A percentile compares a stretch with the other conserved stretches of the same genome.
Evolutionary conservation across 495 filamentous ascomycete genomes (phyloP).

Genomic region (Aspergillus bertholletiae): DNA sequence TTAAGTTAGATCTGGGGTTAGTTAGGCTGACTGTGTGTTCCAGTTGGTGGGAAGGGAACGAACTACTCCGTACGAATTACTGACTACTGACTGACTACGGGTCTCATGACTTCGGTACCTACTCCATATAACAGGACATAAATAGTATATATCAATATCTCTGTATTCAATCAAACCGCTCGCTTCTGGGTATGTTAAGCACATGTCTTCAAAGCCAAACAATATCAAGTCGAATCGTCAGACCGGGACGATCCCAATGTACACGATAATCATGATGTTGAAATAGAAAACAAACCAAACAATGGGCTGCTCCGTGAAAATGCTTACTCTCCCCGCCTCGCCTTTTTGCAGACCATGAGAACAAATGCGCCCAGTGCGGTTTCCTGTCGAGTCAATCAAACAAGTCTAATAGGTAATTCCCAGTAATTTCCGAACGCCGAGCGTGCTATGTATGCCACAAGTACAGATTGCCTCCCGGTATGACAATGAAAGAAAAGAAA

Average conservation of each 20-base stretch:
- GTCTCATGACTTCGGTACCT: background rate
- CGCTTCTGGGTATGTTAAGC: conserved; percentile 24
- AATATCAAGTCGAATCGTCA: conserved; percentile 19
- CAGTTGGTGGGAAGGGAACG: too few relatives aligned
- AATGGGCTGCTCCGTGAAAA: conserved; percentile 21
- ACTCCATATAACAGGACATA: background rate
- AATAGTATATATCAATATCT: background rate
- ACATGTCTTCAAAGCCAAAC: conserved; percentile 26
- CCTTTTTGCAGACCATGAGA: conserved; percentile 21
- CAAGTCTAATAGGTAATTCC: conserved; percentile 19
- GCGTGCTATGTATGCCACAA: conserved; percentile 27
- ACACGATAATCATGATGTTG: conserved; percentile 14
- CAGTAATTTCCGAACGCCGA: conserved; percentile 20
- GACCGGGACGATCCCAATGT: conserved; percentile 25
- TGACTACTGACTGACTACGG: too few relatives aligned
- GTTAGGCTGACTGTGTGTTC: too few relatives aligned
- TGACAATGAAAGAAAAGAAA: conserved; percentile 3
- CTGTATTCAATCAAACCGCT: conserved; percentile 16
- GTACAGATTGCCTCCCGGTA: conserved; percentile 20
- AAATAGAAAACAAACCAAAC: conserved; percentile 1
- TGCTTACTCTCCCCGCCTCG: conserved; percentile 16
- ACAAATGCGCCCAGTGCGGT: conserved; percentile 22
- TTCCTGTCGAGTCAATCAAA: conserved; percentile 14
- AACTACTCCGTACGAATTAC: too few relatives aligned
- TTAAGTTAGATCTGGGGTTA: too few relatives aligned